phyloP scores from a whole-genome alignment of 108 stramenopile species.

The Nitzschia putrida region DNA sequence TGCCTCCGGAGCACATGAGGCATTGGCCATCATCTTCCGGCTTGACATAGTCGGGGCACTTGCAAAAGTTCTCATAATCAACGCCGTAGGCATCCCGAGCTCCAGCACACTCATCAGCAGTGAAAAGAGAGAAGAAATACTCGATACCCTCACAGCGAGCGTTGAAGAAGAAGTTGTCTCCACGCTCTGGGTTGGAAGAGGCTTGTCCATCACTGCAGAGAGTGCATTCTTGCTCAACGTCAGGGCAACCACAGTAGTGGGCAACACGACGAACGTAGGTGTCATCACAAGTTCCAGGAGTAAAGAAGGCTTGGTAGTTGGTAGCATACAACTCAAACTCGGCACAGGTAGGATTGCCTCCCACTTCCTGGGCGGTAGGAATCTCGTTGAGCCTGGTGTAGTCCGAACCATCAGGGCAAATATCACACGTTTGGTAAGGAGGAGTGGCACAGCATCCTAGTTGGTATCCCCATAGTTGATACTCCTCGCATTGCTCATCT shows the following conservation, averaged over 20 bases:
- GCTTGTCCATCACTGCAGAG: conserved; percentile 27
- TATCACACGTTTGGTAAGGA: conserved; percentile 12
- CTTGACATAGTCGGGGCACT: conserved; percentile 17
- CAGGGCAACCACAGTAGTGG: conserved; percentile 34
- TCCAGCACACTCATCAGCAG: conserved; percentile 11
- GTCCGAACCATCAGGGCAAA: conserved; percentile 21
- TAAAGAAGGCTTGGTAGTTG: conserved; percentile 11
- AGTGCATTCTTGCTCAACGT: conserved; percentile 23
- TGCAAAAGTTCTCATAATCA: conserved; percentile 27
- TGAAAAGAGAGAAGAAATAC: conserved; percentile 24
- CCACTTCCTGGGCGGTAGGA: conserved; percentile 11
- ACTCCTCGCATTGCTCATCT: conserved; percentile 16
- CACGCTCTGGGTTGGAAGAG: conserved; percentile 13
- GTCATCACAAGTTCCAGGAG: conserved; percentile 28
- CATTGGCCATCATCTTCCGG: conserved; percentile 7
- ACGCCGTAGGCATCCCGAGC: conserved; percentile 8
- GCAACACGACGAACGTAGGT: conserved; percentile 22
- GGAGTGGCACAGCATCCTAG: conserved; percentile 25
- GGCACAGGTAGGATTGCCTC: conserved; percentile 12
- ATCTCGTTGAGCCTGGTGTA: conserved; percentile 5
- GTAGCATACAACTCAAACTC: conserved; percentile 11
- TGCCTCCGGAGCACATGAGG: conserved; percentile 19
- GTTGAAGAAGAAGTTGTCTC: conserved; percentile 16
- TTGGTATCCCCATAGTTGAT: conserved; percentile 31
- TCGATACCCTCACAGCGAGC: conserved; percentile 26